Evolutionary conservation across 2,329 filamentous ascomycete genomes (phyloP).

Genomic region (Aureobasidium vineae): DNA sequence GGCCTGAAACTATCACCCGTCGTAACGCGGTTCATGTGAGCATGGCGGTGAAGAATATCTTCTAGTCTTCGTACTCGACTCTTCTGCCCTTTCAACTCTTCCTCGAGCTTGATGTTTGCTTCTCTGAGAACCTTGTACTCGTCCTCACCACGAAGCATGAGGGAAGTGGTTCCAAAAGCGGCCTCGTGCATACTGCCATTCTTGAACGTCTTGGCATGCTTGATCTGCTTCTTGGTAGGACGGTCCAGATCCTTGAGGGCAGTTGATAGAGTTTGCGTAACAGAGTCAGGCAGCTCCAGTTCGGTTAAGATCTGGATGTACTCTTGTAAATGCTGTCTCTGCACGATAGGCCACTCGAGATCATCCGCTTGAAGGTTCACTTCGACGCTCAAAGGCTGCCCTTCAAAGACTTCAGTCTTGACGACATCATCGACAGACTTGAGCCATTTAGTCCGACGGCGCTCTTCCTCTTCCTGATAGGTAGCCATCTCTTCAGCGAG

Average conservation of each 20-base stretch:
- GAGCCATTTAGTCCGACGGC: constrained; percentile 84
- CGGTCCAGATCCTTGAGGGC: constrained; percentile 75
- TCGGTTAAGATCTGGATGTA: constrained; percentile 67
- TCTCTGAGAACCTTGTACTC: constrained; percentile 60
- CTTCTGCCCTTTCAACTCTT: constrained; percentile 78
- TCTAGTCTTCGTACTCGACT: constrained; percentile 89
- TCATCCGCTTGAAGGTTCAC: constrained; percentile 80
- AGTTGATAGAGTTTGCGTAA: constrained; percentile 71
- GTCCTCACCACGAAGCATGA: constrained; percentile 83
- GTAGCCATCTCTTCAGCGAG: constrained; percentile 90
- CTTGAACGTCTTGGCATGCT: constrained; percentile 89
- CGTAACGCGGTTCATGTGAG: constrained; percentile 52
- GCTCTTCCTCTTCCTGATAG: constrained; percentile 89
- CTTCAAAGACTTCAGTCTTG: constrained; percentile 64
- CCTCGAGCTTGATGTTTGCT: constrained; percentile 57
- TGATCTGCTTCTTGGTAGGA: constrained; percentile 82
- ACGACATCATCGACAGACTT: constrained; percentile 77
- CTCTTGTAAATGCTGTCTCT: constrained; percentile 71
- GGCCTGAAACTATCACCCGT: constrained; percentile 36
- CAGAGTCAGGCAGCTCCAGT: constrained; percentile 62
- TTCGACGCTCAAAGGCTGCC: constrained; percentile 72
- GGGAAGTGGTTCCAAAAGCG: constrained; percentile 79
- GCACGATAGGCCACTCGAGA: constrained; percentile 74
- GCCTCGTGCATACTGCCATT: constrained; percentile 93
- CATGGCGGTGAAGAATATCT: constrained; percentile 85